Evolutionary conservation across 352 stramenopile genomes (phyloP).

Genomic region (Phytophthora chlamydospora): DNA sequence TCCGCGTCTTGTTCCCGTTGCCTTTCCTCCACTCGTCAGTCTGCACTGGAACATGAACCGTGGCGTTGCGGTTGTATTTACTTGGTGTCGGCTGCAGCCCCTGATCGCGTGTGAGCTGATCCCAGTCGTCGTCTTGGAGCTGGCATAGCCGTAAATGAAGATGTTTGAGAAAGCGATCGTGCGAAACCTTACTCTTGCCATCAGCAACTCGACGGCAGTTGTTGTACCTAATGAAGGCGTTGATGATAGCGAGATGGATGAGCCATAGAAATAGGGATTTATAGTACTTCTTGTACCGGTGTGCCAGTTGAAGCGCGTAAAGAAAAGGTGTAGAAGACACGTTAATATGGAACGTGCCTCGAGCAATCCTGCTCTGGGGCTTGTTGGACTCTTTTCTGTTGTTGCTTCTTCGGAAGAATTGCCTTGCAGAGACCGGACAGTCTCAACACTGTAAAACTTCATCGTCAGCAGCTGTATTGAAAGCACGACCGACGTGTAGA

Average conservation of each 20-base stretch:
- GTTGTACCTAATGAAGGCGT: not conserved
- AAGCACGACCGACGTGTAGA: constrained; percentile 5
- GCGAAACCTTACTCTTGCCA: not conserved
- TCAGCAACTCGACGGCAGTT: not conserved
- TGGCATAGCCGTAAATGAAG: not conserved
- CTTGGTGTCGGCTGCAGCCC: not conserved
- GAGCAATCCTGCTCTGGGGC: not conserved
- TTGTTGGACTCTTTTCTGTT: too few relatives aligned
- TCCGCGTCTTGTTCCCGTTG: not conserved
- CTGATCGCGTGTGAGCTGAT: not conserved
- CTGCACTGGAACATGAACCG: not conserved
- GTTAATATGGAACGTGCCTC: not conserved
- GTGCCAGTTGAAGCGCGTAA: not conserved
- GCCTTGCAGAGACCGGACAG: not conserved
- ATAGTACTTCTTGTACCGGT: constrained; percentile 1
- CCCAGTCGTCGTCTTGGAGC: not conserved
- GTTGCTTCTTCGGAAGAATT: not conserved
- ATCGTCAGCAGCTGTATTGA: constrained; percentile 13
- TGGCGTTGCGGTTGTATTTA: too few relatives aligned
- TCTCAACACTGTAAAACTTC: constrained; percentile 7
- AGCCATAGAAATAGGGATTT: not conserved
- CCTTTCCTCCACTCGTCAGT: constrained; percentile 8
- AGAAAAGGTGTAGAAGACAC: not conserved
- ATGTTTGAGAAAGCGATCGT: constrained; percentile 4
- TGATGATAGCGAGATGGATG: not conserved